A percentile compares a stretch with the other conserved stretches of the same genome.
Evolutionary conservation across 306 rosid species (phyloP).

Genomic region (Elaeagnus macrophylla): DNA sequence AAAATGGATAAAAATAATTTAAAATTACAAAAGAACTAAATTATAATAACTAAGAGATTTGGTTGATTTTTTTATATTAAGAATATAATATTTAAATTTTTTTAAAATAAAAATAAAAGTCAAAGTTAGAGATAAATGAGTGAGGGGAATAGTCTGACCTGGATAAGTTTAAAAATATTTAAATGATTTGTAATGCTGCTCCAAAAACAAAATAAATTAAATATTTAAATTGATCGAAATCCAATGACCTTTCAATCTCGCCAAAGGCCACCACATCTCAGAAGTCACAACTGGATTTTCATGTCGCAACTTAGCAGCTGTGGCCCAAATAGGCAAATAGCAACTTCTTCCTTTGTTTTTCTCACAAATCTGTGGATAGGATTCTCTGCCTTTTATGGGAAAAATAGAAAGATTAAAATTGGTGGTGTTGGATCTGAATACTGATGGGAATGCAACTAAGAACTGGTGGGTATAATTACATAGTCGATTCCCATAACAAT

Average conservation of each 20-base stretch:
- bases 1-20: no score
- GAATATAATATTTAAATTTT: no score
- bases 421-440: background rate
- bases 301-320: slow-evolving; percentile 5
- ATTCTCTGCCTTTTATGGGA: background rate
- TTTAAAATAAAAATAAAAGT: no score
- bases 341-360: background rate
- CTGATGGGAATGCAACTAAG: slow-evolving; percentile 15
- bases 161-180: background rate
- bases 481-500: background rate
- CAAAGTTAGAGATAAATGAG: background rate
- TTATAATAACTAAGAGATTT: no score
- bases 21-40: no score
- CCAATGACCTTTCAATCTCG: slow-evolving; percentile 28
- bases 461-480: background rate
- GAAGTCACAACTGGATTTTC: slow-evolving; percentile 3
- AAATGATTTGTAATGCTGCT: background rate
- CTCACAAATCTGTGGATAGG: background rate
- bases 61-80: no score
- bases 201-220: background rate
- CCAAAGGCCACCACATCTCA: slow-evolving; percentile 23
- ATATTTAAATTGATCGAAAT: background rate
- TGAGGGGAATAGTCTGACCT: background rate
- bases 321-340: background rate
- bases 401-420: background rate